Evolutionary conservation across 306 rosid species (phyloP).

Genomic region (Pyrus communis): DNA sequence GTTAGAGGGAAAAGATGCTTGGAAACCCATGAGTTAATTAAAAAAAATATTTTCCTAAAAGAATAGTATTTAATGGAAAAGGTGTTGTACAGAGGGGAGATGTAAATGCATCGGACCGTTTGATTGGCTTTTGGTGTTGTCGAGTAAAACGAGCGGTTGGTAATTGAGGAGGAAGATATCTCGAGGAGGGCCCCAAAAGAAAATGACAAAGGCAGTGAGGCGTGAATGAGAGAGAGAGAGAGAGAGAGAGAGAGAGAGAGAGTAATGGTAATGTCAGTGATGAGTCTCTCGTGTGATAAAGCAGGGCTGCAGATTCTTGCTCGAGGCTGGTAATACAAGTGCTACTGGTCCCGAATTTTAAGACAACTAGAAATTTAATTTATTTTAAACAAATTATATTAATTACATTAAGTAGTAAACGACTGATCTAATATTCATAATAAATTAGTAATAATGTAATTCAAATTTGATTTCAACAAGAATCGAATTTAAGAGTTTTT

Average conservation of each 20-base stretch:
- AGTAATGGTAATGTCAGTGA: background rate
- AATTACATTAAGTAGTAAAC: rapidly evolving
- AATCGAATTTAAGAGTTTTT: too few relatives aligned
- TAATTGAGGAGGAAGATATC: background rate
- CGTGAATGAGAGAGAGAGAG: background rate
- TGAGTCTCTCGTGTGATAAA: background rate
- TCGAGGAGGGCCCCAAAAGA: background rate
- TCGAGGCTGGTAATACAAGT: background rate
- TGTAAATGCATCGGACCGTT: conserved; percentile 3
- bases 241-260: background rate
- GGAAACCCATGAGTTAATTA: background rate
- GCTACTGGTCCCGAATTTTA: background rate
- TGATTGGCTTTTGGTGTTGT: conserved; percentile 15
- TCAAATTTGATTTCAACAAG: rapidly evolving
- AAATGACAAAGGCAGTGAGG: conserved; percentile 5
- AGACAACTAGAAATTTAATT: background rate
- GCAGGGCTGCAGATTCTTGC: background rate
- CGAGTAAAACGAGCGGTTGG: conserved; percentile 1
- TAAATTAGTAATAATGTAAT: too few relatives aligned
- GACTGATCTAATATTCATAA: rapidly evolving
- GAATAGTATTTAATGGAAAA: background rate
- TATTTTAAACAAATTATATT: too few relatives aligned
- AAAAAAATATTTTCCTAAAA: background rate
- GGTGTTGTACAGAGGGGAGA: background rate
- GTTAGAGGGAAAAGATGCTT: conserved; percentile 13